Percentiles rank a stretch among this genome's conserved stretches.
Evolutionary conservation across 2,329 filamentous ascomycete genomes (phyloP).

Genomic region (Hawksworthiomyces lignivorus): DNA sequence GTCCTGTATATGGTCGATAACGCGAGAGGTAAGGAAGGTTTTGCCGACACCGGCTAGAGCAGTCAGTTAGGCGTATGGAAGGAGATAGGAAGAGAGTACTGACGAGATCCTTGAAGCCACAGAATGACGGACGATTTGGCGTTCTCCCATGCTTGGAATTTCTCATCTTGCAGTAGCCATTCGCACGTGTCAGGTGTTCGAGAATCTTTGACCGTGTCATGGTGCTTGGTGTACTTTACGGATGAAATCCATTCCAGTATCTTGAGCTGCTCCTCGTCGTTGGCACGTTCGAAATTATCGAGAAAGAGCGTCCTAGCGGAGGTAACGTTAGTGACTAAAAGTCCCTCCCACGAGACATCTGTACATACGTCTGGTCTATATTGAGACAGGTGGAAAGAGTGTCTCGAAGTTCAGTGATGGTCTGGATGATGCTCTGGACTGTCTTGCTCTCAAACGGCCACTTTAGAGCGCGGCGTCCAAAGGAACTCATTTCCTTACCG

Average conservation of each 20-base stretch:
- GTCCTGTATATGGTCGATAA: constrained; percentile 11
- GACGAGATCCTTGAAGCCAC: constrained; percentile 13
- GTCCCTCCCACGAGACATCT: too few relatives aligned
- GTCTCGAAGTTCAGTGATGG: too few relatives aligned
- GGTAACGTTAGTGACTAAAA: too few relatives aligned
- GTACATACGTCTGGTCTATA: too few relatives aligned
- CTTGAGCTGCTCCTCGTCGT: constrained; percentile 2
- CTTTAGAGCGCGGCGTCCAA: too few relatives aligned
- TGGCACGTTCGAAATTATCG: constrained; percentile 2
- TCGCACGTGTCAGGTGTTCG: constrained; percentile 1
- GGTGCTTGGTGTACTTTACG: constrained; percentile 9
- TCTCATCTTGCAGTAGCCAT: constrained; percentile 5
- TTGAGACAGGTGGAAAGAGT: too few relatives aligned
- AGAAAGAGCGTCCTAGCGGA: background rate
- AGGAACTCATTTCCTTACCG: too few relatives aligned
- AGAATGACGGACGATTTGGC: constrained; percentile 8
- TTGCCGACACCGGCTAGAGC: constrained; percentile 15
- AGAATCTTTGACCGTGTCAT: constrained; percentile 7
- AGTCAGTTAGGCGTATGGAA: constrained; percentile 2
- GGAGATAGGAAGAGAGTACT: background rate
- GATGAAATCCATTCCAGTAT: constrained; percentile 15
- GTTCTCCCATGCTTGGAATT: constrained; percentile 9
- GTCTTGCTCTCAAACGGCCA: too few relatives aligned
- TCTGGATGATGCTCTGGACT: too few relatives aligned
- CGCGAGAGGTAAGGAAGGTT: constrained; percentile 14